phyloP scores from a whole-genome alignment of 805 yeast species.

The Saturnispora hagleri region DNA sequence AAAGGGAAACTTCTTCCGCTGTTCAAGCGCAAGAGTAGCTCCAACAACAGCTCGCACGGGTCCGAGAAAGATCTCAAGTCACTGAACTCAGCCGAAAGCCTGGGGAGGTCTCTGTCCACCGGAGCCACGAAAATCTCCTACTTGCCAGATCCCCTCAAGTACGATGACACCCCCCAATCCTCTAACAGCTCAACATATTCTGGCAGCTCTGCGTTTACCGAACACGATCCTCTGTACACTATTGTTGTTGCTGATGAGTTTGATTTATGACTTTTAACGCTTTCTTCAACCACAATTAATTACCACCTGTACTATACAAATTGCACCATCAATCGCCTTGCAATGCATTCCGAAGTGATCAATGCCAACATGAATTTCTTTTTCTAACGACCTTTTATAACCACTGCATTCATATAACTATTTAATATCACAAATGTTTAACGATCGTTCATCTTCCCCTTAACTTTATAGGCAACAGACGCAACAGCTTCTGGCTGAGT shows the following conservation, averaged over 20 bases:
- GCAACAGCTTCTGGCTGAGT: too few relatives aligned
- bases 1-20: not conserved
- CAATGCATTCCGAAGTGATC: not conserved
- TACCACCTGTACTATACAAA: not conserved
- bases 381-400: not conserved
- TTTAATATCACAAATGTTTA: too few relatives aligned
- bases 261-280: not conserved
- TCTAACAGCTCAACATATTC: slow-evolving; percentile 1
- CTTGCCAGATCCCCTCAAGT: not conserved
- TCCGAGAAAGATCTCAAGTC: not conserved
- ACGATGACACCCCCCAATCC: not conserved
- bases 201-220: not conserved
- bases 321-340: not conserved
- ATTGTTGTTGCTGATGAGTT: slow-evolving; percentile 1
- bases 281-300: not conserved
- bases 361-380: not conserved
- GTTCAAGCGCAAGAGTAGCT: slow-evolving; percentile 3
- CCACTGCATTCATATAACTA: not conserved
- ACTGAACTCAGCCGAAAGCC: not conserved
- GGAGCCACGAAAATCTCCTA: not conserved
- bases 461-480: too few relatives aligned
- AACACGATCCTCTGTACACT: not conserved
- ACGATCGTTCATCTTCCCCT: too few relatives aligned
- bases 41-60: not conserved
- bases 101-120: not conserved